A percentile compares a stretch with the other conserved stretches of the same genome.
Conservation (phyloP, 352 stramenopile species). For the Globisporangium emineosum region DNA sequence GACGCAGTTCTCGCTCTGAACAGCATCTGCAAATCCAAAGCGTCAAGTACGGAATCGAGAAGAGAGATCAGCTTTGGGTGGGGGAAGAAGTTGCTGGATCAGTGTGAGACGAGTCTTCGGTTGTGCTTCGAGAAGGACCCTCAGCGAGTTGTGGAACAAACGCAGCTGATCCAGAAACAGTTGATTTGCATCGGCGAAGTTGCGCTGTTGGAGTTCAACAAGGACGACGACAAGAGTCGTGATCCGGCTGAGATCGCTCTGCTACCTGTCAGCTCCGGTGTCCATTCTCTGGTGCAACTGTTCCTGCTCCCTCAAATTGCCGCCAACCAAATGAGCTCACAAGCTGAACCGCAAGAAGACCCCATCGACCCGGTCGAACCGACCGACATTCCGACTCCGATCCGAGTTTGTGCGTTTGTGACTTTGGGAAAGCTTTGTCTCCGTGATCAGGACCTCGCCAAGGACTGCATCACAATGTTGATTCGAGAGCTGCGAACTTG, state of each 20-base stretch:
- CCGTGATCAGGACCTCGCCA: slow-evolving; percentile 91
- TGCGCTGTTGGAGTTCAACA: slow-evolving; percentile 73
- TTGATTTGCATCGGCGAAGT: slow-evolving; percentile 81
- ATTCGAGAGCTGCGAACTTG: slow-evolving; percentile 91
- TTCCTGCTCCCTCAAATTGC: slow-evolving; percentile 74
- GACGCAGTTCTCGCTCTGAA: slow-evolving; percentile 71
- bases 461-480: slow-evolving; percentile 93
- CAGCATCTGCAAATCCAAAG: slow-evolving; percentile 78
- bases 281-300: slow-evolving; percentile 71
- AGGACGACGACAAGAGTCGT: slow-evolving; percentile 63
- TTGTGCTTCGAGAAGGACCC: slow-evolving; percentile 58
- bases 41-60: slow-evolving; percentile 44
- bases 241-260: slow-evolving; percentile 39
- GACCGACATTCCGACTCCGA: slow-evolving; percentile 57
- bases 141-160: slow-evolving; percentile 50
- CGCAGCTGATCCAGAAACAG: slow-evolving; percentile 66
- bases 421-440: slow-evolving; percentile 95
- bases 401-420: slow-evolving; percentile 93
- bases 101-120: slow-evolving; percentile 61
- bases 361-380: slow-evolving; percentile 22
- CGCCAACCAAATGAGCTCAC: slow-evolving; percentile 13
- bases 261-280: slow-evolving; percentile 39
- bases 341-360: slow-evolving; percentile 18
- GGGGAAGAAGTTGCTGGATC: slow-evolving; percentile 57
- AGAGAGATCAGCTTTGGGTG: slow-evolving; percentile 63